Base-by-base conservation (phyloP, 768 basidiomycete genomes). In the Nidularia sp. region DNA sequence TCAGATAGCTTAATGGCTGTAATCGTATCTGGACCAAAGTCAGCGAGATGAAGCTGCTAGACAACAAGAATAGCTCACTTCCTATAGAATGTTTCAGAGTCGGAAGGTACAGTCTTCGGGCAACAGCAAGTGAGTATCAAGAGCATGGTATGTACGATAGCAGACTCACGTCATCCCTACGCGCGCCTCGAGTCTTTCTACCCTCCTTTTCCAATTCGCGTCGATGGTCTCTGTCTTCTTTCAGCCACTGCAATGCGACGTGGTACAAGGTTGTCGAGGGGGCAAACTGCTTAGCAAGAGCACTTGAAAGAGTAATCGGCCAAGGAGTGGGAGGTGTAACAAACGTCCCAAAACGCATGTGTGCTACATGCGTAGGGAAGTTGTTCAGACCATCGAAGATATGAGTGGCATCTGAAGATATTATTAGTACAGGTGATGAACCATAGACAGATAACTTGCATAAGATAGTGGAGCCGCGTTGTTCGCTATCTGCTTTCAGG, bases 361-460 rank as follows among this genome's bases (percentile, higher is more conserved):
- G 97, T 4, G 85, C 84, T 54, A 98, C 75, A 62, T 96, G 92
- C 0, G 95, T 98, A 3, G 97, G 96, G 73, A 96, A 98, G n/a
- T 78, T 68, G 61, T 82, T 80, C 32, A 98, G 70, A 8, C 95
- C 96, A 65, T 98, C 96, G 57, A 94, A 97, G 60, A 99, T 97
- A 67, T 99, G 97, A 1, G 95, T 98, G 8, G 95, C 93, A 70
- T 97, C 92, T 94, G 60, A 15, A 53, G 34, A n/a, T n/a, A 48
- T 47, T 22, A 13, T 6, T 49, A 8, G 48, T 39, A 47, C 46
- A 39, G 54, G 31, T 34, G 36, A 45, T n/a, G 36, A 39, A n/a
- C n/a, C n/a, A n/a, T n/a, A n/a, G n/a, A n/a, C n/a, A n/a, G n/a
- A n/a, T n/a, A n/a, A 71, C 84, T 60, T 62, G 83, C 92, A 98